Conservation (phyloP, 1,139 yeast genomes). For the Taphrina pruni region DNA sequence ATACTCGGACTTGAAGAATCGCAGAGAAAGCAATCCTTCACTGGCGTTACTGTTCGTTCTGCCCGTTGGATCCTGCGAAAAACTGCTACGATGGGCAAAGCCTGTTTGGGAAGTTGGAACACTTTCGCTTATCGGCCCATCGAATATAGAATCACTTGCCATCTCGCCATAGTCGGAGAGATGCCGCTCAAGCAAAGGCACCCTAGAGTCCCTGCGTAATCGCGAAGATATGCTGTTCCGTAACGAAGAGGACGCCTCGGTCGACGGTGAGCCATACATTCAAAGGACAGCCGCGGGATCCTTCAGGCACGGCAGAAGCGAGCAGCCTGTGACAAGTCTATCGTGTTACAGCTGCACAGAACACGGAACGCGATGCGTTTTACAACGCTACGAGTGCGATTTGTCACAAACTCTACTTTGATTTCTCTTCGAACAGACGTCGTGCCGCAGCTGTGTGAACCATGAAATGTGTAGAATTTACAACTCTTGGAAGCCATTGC, state of each 20-base stretch:
- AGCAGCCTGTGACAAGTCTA: no score
- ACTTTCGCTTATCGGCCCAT: slow-evolving; percentile 43
- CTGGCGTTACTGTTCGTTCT: slow-evolving; percentile 41
- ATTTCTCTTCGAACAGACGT: not conserved
- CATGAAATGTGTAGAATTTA: not conserved
- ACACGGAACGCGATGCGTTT: no score
- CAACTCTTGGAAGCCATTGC: not conserved
- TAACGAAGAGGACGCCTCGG: not conserved
- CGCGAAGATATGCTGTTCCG: slow-evolving; percentile 8
- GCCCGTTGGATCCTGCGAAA: slow-evolving; percentile 17
- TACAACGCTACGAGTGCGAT: no score
- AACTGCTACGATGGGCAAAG: slow-evolving; percentile 40
- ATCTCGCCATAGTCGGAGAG: slow-evolving; percentile 40
- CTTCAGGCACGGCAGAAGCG: no score
- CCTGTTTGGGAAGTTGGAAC: slow-evolving; percentile 42
- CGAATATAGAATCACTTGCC: slow-evolving; percentile 43
- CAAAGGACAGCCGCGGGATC: not conserved
- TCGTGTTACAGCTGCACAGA: no score
- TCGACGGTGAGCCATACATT: slow-evolving; percentile 21
- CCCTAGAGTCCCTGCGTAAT: slow-evolving; percentile 39
- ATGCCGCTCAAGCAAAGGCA: slow-evolving; percentile 37
- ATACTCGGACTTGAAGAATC: slow-evolving; percentile 41
- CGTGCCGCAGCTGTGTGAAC: not conserved
- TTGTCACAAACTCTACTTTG: no score
- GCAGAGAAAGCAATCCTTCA: slow-evolving; percentile 38